Conservation (phyloP, 1,139 yeast genomes). For the Hansenula sp. region DNA sequence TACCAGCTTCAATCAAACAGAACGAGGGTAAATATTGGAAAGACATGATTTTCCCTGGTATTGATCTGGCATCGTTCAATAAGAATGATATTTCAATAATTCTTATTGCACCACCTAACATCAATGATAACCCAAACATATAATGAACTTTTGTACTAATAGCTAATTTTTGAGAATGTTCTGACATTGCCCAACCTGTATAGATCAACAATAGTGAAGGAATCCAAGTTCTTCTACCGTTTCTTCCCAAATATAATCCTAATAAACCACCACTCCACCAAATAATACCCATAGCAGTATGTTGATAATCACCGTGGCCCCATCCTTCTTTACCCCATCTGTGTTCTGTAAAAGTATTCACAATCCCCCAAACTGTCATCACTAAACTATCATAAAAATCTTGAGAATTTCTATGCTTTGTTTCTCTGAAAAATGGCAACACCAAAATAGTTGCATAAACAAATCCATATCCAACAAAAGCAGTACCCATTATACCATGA, state of each 20-base stretch:
- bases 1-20: constrained; percentile 71
- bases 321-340: constrained; percentile 87
- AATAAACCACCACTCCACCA: constrained; percentile 95
- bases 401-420: constrained; percentile 53
- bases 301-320: constrained; percentile 91
- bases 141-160: constrained; percentile 85
- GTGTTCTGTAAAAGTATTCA: constrained; percentile 93
- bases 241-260: constrained; percentile 70
- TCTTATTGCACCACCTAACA: constrained; percentile 71
- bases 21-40: constrained; percentile 87
- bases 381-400: constrained; percentile 80
- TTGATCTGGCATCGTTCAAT: constrained; percentile 49
- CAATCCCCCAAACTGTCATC: constrained; percentile 87
- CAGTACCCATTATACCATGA: constrained; percentile 94
- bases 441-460: constrained; percentile 60
- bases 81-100: constrained; percentile 75
- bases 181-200: constrained; percentile 94
- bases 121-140: constrained; percentile 76
- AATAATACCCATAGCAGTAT: constrained; percentile 90
- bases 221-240: constrained; percentile 61
- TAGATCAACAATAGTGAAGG: constrained; percentile 79
- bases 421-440: constrained; percentile 61
- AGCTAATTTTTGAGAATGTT: constrained; percentile 70
- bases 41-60: constrained; percentile 47
- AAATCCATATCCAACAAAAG: constrained; percentile 77